Percentiles rank a stretch among this genome's conserved stretches.
phyloP scores from a whole-genome alignment of 2,329 filamentous ascomycete genomes.

The Trichoderma sp. region DNA sequence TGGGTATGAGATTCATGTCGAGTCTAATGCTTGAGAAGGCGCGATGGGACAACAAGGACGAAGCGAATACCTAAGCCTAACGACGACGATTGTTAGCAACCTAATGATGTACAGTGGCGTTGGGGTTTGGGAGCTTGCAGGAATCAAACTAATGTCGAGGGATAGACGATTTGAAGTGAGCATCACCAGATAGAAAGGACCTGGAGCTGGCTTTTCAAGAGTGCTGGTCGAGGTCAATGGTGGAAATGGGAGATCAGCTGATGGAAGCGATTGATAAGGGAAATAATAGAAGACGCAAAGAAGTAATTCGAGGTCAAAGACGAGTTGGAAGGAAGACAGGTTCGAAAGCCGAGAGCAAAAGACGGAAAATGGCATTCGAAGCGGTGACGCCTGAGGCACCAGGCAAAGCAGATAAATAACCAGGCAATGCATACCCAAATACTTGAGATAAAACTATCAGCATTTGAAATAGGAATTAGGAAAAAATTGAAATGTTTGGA shows the following conservation, averaged over 20 bases:
- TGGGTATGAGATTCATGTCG: conserved; percentile 79
- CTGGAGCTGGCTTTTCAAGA: background rate
- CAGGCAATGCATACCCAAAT: background rate
- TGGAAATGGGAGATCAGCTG: background rate
- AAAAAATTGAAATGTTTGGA: background rate
- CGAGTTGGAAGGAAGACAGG: background rate
- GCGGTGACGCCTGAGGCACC: background rate
- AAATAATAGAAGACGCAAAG: background rate
- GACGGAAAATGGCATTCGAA: background rate
- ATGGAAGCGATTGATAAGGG: background rate
- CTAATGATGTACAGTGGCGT: conserved; percentile 1
- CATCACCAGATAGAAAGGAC: background rate
- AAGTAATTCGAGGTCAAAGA: background rate
- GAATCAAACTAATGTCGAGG: background rate
- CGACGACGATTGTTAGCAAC: background rate
- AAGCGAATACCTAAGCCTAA: background rate
- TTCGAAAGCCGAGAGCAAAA: background rate
- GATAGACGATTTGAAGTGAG: background rate
- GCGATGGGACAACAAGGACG: background rate
- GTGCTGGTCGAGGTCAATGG: background rate
- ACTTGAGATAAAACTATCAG: background rate
- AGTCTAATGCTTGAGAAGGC: conserved; percentile 1
- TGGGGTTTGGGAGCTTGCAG: background rate
- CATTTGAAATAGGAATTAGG: background rate
- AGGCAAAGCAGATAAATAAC: background rate